phyloP scores from a whole-genome alignment of 2,329 filamentous ascomycete genomes.

The Fusarium compactum region DNA sequence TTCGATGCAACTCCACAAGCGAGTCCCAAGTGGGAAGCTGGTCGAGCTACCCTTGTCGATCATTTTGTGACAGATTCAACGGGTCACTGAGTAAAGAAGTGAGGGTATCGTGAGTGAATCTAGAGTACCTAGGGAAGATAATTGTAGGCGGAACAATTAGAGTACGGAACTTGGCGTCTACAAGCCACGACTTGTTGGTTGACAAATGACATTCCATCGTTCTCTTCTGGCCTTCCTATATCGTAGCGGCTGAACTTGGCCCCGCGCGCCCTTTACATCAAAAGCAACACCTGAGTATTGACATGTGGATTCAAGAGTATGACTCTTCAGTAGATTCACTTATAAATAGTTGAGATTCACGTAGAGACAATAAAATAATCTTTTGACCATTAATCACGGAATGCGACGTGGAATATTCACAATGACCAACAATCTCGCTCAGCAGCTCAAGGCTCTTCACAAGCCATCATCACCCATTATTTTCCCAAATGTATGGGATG shows the following conservation, averaged over 20 bases:
- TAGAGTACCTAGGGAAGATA: background rate
- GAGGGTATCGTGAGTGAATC: background rate
- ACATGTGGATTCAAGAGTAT: background rate
- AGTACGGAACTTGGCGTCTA: background rate
- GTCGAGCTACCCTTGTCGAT: conserved; percentile 15
- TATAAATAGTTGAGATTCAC: conserved; percentile 6
- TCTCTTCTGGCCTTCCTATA: background rate
- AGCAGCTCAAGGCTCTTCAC: conserved; percentile 60
- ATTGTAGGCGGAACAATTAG: background rate
- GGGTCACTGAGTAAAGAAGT: background rate
- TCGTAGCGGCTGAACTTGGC: background rate
- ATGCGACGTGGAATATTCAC: background rate
- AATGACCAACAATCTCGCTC: conserved; percentile 51
- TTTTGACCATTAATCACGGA: background rate
- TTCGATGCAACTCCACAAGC: conserved; percentile 15
- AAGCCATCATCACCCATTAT: conserved; percentile 63
- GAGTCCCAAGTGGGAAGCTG: conserved; percentile 15
- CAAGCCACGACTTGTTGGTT: background rate
- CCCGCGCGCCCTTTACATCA: conserved; percentile 38
- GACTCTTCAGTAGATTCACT: background rate
- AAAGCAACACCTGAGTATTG: conserved; percentile 20
- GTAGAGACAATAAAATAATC: fast-evolving
- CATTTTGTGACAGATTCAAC: background rate
- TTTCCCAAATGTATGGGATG: conserved; percentile 68
- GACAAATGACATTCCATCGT: background rate